Percentiles rank a stretch among this genome's conserved stretches.
Evolutionary conservation across 768 basidiomycete species (phyloP).

Genomic region (Amylocystis lapponica): DNA sequence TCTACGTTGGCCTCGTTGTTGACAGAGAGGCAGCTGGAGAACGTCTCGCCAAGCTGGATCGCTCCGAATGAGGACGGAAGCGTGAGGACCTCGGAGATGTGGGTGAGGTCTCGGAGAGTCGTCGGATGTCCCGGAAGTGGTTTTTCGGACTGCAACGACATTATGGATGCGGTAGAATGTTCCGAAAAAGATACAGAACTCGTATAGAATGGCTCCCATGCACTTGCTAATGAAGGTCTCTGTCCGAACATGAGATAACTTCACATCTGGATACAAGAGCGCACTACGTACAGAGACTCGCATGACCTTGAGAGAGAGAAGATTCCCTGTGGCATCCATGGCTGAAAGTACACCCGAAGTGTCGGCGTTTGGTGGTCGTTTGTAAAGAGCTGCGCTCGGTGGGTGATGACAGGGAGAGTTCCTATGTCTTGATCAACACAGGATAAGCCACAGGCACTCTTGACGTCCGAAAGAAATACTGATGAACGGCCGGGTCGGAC

Average conservation of each 20-base stretch:
- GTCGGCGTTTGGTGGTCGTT: background rate
- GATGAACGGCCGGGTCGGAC: background rate
- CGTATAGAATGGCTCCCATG: slow-evolving; percentile 87
- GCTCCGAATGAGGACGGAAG: slow-evolving; percentile 80
- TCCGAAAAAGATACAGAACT: slow-evolving; percentile 77
- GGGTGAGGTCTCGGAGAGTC: slow-evolving; percentile 75
- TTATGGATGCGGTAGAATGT: slow-evolving; percentile 70
- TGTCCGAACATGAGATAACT: slow-evolving; percentile 8
- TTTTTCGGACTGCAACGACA: slow-evolving; percentile 66
- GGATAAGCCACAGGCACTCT: background rate
- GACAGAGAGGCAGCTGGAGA: slow-evolving; percentile 75
- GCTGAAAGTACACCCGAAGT: background rate
- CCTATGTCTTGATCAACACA: background rate
- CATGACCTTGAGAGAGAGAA: slow-evolving; percentile 82
- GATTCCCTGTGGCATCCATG: slow-evolving; percentile 55
- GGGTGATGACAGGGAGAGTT: background rate
- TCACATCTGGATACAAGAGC: background rate
- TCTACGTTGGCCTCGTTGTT: slow-evolving; percentile 69
- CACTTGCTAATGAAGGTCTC: slow-evolving; percentile 62
- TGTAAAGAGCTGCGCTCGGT: background rate
- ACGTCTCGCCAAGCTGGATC: slow-evolving; percentile 87
- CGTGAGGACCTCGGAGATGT: slow-evolving; percentile 72
- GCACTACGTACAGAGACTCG: slow-evolving; percentile 67
- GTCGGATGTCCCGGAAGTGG: slow-evolving; percentile 76
- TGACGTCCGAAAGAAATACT: background rate